Percentiles rank a stretch among this genome's conserved stretches.
These are phyloP conservation scores for Xylaria intraflava DNA, from an alignment of 495 filamentous ascomycete genomes.

Conservation along the genomic window DNA sequence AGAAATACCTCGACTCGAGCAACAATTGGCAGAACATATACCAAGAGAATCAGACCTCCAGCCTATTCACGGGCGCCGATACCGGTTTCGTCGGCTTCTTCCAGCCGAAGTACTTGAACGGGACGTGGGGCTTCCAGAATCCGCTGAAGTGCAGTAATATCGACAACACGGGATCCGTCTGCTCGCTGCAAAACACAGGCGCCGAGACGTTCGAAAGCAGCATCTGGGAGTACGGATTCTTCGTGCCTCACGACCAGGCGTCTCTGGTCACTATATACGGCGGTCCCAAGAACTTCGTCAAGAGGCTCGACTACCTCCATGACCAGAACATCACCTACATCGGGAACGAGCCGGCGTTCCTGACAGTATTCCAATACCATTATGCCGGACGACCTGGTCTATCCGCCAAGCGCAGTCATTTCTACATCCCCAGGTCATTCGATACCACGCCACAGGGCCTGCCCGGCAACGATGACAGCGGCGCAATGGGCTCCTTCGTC, in stretches of 20 bases:
- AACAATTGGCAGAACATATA: slow-evolving; percentile 65
- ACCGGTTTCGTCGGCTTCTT: slow-evolving; percentile 59
- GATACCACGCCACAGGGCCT: slow-evolving; percentile 53
- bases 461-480: slow-evolving; percentile 67
- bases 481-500: slow-evolving; percentile 66
- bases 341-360: slow-evolving; percentile 65
- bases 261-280: slow-evolving; percentile 55
- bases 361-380: slow-evolving; percentile 65
- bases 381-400: slow-evolving; percentile 61
- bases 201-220: slow-evolving; percentile 66
- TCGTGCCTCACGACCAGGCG: slow-evolving; percentile 66
- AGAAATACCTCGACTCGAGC: slow-evolving; percentile 57
- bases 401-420: slow-evolving; percentile 54
- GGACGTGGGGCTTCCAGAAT: slow-evolving; percentile 63
- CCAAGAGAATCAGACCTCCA: slow-evolving; percentile 54
- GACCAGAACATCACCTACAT: slow-evolving; percentile 60
- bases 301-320: slow-evolving; percentile 60
- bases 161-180: slow-evolving; percentile 42
- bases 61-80: slow-evolving; percentile 49
- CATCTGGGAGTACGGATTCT: slow-evolving; percentile 68
- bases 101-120: slow-evolving; percentile 54
- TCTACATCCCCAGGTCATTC: slow-evolving; percentile 62
- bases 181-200: slow-evolving; percentile 56
- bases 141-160: slow-evolving; percentile 58
- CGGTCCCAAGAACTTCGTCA: slow-evolving; percentile 52